Percentiles rank a stretch among this genome's conserved stretches.
Evolutionary conservation across 2,329 filamentous ascomycete species (phyloP).

Genomic region (Fusarium sp.): DNA sequence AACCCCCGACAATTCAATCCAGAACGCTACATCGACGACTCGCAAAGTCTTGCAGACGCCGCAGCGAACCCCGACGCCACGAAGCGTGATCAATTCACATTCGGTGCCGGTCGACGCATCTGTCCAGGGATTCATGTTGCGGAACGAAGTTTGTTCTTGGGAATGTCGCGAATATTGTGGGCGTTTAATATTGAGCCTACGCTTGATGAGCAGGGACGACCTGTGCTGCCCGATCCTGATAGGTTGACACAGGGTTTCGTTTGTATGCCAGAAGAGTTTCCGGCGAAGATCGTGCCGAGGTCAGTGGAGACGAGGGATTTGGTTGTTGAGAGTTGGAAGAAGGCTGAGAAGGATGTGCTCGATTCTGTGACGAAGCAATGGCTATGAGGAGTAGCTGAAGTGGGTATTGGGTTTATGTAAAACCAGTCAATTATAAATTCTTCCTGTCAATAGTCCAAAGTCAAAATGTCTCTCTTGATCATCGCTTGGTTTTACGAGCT

Average conservation of each 20-base stretch:
- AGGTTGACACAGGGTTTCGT: conserved; percentile 16
- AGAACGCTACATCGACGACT: conserved; percentile 42
- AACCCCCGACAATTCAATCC: conserved; percentile 51
- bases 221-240: conserved; percentile 1
- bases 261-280: conserved; percentile 13
- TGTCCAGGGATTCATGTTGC: conserved; percentile 36
- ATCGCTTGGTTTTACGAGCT: too few species aligned
- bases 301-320: background rate
- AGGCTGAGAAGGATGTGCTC: background rate
- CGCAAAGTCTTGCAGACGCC: conserved; percentile 15
- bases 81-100: conserved; percentile 30
- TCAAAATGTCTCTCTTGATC: too few species aligned
- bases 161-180: conserved; percentile 26
- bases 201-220: background rate
- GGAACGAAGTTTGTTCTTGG: conserved; percentile 26
- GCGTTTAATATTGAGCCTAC: conserved; percentile 14
- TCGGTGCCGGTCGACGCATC: conserved; percentile 30
- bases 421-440: background rate
- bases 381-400: background rate
- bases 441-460: background rate
- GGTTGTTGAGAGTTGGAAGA: background rate
- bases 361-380: conserved; percentile 7
- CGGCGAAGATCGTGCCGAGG: background rate
- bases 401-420: background rate
- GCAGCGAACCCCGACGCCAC: conserved; percentile 10